Evolutionary conservation across 1,284 basidiomycete genomes (phyloP).

Genomic region (Schizophyllum amplum): DNA sequence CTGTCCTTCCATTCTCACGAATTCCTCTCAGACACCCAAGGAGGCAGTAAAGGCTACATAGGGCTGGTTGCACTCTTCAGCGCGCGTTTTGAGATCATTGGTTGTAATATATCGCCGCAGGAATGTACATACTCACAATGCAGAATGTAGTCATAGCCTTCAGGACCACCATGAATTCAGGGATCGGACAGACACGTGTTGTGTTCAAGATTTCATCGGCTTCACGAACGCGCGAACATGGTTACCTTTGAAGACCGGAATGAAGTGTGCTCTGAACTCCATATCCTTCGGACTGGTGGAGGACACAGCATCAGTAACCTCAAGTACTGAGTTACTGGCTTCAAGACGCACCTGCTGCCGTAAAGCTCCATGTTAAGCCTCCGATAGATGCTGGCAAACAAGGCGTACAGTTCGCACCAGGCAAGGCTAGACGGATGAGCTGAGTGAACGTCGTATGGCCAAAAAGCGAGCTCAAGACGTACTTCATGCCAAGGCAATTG

Average conservation of each 20-base stretch:
- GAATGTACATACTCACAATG: background rate
- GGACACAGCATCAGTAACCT: background rate
- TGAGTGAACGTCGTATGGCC: background rate
- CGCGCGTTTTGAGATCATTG: too few relatives aligned
- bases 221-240: background rate
- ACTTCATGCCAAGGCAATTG: constrained; percentile 31
- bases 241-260: background rate
- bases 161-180: background rate
- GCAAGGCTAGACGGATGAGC: constrained; percentile 21
- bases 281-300: background rate
- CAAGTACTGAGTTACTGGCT: background rate
- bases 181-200: too few relatives aligned
- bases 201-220: background rate
- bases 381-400: constrained; percentile 28
- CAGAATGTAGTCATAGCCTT: background rate
- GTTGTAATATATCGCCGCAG: background rate
- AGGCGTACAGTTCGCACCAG: constrained; percentile 30
- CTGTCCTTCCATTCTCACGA: background rate
- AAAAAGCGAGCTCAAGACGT: constrained; percentile 6
- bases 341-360: constrained; percentile 15
- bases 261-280: background rate
- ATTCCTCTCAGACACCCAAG: background rate
- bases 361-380: constrained; percentile 26
- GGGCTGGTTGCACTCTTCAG: too few relatives aligned
- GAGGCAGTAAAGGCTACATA: background rate